Conservation (phyloP, 345 rosid species). For the Laguncularia racemosa region DNA sequence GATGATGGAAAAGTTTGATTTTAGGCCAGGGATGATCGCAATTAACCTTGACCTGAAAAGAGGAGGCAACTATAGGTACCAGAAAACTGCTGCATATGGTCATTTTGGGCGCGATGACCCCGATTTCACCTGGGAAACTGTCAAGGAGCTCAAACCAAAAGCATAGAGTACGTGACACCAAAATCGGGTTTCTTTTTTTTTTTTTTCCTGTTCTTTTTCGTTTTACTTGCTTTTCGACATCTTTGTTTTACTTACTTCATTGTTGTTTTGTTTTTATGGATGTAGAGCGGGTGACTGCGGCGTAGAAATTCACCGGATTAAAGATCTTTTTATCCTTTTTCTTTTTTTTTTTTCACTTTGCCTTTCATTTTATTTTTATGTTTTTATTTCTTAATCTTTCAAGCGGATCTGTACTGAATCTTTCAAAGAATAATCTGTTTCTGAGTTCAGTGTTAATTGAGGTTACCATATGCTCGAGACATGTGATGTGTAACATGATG, state of each 20-base stretch:
- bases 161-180: constrained; percentile 7
- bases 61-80: constrained; percentile 25
- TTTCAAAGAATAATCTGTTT: no score
- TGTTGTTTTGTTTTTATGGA: no score
- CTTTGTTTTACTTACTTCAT: not conserved
- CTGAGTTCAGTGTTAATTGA: no score
- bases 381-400: no score
- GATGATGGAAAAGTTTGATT: constrained; percentile 22
- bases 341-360: no score
- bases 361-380: no score
- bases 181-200: not conserved
- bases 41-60: constrained; percentile 20
- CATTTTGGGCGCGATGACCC: constrained; percentile 25
- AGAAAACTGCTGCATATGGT: constrained; percentile 24
- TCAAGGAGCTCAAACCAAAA: constrained; percentile 21
- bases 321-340: no score
- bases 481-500: no score
- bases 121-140: constrained; percentile 24
- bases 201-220: not conserved
- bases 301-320: no score
- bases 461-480: no score
- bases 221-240: not conserved
- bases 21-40: constrained; percentile 28
- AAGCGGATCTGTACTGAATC: no score
- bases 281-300: no score